Evolutionary conservation across 345 rosid species (phyloP).

Genomic region (Murraya paniculata): DNA sequence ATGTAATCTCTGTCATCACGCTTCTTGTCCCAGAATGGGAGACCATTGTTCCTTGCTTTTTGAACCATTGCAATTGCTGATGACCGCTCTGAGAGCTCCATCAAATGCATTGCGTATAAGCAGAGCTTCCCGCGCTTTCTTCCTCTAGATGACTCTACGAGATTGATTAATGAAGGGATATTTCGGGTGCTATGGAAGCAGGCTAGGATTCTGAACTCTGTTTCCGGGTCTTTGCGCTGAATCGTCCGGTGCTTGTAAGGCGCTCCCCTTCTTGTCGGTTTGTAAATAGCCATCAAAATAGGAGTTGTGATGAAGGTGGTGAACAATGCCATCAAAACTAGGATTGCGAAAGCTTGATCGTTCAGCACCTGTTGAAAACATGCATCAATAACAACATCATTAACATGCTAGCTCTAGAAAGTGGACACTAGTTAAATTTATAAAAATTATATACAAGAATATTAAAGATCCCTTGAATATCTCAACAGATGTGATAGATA

Average conservation of each 20-base stretch:
- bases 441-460: too few relatives aligned
- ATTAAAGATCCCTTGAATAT: too few relatives aligned
- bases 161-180: slow-evolving; percentile 64
- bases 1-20: slow-evolving; percentile 42
- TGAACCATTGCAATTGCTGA: slow-evolving; percentile 79
- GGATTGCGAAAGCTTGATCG: slow-evolving; percentile 56
- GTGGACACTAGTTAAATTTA: neutral
- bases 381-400: neutral
- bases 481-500: neutral
- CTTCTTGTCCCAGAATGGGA: slow-evolving; percentile 67
- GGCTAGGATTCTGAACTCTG: slow-evolving; percentile 55
- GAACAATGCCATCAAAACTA: slow-evolving; percentile 65
- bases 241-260: slow-evolving; percentile 50
- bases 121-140: slow-evolving; percentile 47
- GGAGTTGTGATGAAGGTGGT: slow-evolving; percentile 76
- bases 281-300: slow-evolving; percentile 44
- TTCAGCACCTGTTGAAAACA: slow-evolving; percentile 46
- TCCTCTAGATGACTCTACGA: slow-evolving; percentile 69
- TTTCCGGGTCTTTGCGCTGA: slow-evolving; percentile 45
- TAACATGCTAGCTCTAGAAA: neutral
- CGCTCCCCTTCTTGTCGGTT: slow-evolving; percentile 54
- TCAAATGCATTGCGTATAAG: slow-evolving; percentile 67
- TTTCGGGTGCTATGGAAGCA: slow-evolving; percentile 66
- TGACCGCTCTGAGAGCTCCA: slow-evolving; percentile 79
- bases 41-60: slow-evolving; percentile 63